These are phyloP conservation scores for Hysterangium stoloniferum DNA, from an alignment of 768 basidiomycete genomes.

Conservation along the genomic window DNA sequence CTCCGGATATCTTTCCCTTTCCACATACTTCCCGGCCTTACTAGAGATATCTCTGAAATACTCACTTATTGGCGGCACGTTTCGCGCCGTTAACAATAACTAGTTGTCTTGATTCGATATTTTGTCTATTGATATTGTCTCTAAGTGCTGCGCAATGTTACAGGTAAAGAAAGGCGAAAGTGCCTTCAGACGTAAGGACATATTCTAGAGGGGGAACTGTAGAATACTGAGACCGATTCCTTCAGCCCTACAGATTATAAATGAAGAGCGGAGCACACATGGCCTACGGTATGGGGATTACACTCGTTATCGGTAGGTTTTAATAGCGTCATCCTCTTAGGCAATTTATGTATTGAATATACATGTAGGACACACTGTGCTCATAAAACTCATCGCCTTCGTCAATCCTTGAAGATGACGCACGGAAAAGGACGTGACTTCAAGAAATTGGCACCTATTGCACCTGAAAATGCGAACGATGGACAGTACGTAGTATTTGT, in stretches of 20 bases:
- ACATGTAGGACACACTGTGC: conserved; percentile 79
- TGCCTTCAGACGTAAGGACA: no score
- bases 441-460: conserved; percentile 69
- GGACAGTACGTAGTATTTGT: conserved; percentile 58
- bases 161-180: no score
- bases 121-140: neutral
- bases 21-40: conserved; percentile 1
- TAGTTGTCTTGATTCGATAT: conserved; percentile 6
- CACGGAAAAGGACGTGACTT: conserved; percentile 88
- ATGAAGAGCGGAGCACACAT: conserved; percentile 85
- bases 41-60: no score
- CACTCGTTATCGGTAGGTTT: conserved; percentile 66
- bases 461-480: conserved; percentile 64
- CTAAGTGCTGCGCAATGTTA: neutral
- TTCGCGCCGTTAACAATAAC: no score
- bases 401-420: conserved; percentile 76
- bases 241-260: conserved; percentile 75
- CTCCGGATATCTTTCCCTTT: conserved; percentile 27
- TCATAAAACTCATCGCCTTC: conserved; percentile 81
- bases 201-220: no score
- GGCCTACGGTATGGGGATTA: conserved; percentile 89
- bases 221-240: no score
- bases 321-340: neutral
- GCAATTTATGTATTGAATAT: neutral
- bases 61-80: no score